These are phyloP conservation scores for Fusarium falciforme DNA, from an alignment of 2,329 filamentous ascomycete genomes.

Conservation along the genomic window DNA sequence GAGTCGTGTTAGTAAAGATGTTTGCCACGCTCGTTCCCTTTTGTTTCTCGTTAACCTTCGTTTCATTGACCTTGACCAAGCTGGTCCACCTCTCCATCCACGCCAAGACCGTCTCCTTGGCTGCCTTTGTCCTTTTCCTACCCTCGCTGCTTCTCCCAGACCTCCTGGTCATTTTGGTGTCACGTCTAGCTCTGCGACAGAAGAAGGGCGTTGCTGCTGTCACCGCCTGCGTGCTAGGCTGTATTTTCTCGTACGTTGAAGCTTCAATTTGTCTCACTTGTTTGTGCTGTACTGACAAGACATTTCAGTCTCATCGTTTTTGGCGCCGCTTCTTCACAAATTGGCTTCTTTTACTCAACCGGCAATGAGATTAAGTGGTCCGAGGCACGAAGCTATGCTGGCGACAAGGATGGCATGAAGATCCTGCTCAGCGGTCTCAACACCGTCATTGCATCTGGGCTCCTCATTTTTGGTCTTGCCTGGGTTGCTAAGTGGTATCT, in stretches of 20 bases:
- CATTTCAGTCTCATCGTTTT: conserved; percentile 41
- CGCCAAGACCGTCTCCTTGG: conserved; percentile 38
- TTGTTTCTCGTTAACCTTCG: conserved; percentile 44
- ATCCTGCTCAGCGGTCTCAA: conserved; percentile 47
- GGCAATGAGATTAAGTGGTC: conserved; percentile 48
- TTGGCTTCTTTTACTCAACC: conserved; percentile 48
- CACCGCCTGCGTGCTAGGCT: conserved; percentile 36
- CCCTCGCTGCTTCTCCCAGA: conserved; percentile 46
- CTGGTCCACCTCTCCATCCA: conserved; percentile 45
- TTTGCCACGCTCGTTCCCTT: conserved; percentile 42
- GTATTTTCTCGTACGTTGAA: conserved; percentile 43
- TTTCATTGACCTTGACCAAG: conserved; percentile 46
- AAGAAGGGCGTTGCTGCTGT: conserved; percentile 41
- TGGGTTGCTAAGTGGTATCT: conserved; percentile 42
- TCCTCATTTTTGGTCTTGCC: conserved; percentile 37
- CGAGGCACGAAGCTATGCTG: conserved; percentile 45
- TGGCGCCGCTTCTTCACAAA: conserved; percentile 46
- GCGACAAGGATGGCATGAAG: conserved; percentile 46
- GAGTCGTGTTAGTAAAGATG: conserved; percentile 23
- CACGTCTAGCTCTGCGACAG: conserved; percentile 44
- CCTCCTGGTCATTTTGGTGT: conserved; percentile 38
- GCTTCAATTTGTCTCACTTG: not conserved
- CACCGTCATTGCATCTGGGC: conserved; percentile 38
- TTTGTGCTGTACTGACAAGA: not conserved
- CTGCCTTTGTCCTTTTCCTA: conserved; percentile 43